Evolutionary conservation across 1,139 yeast genomes (phyloP).

Genomic region (Ogataea hybrid): DNA sequence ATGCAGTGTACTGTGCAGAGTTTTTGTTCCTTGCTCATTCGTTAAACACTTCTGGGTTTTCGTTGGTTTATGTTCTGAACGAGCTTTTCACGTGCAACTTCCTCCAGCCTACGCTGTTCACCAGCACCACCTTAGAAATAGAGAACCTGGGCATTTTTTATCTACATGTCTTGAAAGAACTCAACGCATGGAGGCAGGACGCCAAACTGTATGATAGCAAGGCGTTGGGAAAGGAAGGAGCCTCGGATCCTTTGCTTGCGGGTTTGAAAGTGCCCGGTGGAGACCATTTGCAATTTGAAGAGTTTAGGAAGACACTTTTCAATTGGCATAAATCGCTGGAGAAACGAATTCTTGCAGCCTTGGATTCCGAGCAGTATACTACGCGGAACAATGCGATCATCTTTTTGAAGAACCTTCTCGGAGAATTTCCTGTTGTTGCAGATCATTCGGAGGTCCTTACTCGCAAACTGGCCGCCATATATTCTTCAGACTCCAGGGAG

Average conservation of each 20-base stretch:
- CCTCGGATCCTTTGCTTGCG: constrained; percentile 1
- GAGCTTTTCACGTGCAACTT: constrained; percentile 49
- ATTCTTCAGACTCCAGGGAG: constrained; percentile 61
- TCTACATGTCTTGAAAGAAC: constrained; percentile 47
- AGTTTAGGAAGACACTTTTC: constrained; percentile 44
- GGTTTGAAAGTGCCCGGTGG: constrained; percentile 23
- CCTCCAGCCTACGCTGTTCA: constrained; percentile 54
- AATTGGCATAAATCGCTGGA: constrained; percentile 56
- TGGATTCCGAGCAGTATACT: constrained; percentile 66
- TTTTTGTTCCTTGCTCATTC: constrained; percentile 56
- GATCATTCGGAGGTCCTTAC: constrained; percentile 62
- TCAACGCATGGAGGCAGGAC: constrained; percentile 40
- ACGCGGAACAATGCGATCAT: constrained; percentile 80
- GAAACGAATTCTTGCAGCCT: constrained; percentile 45
- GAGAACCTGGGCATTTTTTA: constrained; percentile 81
- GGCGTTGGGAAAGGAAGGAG: constrained; percentile 30
- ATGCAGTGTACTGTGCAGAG: constrained; percentile 70
- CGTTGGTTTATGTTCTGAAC: constrained; percentile 45
- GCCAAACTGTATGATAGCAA: constrained; percentile 29
- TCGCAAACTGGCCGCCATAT: constrained; percentile 47
- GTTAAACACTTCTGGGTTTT: constrained; percentile 42
- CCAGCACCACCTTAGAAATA: constrained; percentile 74
- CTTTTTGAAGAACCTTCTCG: constrained; percentile 61
- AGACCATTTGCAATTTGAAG: constrained; percentile 33
- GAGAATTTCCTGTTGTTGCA: constrained; percentile 66